Evolutionary conservation across 352 stramenopile genomes (phyloP), one percentile per base, ranked within the genome.

Genomic region (Pythium periplocum): DNA sequence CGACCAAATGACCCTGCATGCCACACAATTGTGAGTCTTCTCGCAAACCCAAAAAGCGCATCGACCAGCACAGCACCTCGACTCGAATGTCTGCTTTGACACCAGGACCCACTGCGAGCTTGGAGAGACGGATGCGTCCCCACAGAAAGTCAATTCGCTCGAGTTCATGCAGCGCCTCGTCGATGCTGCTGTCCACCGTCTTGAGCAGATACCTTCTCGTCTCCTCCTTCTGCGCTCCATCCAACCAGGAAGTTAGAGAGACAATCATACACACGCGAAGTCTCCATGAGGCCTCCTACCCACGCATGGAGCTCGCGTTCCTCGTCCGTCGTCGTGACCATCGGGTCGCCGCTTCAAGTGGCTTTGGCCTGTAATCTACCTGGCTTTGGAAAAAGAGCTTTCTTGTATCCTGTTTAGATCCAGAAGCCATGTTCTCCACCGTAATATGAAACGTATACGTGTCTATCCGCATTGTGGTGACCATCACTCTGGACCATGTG

Each of bases 71-170:
- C 17, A 45, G 9, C 45, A 87, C 79, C 73, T 90, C 79, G 9
- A 92, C 68, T 35, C 77, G 79, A 50, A 92, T 73, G 17, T 87
- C 75, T 4, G 69, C 79, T 56, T 87, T 88, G 58, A 92, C 74
- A 7, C 57, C 61, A 2, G 74, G 62, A 31, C 69, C 75, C 12
- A 60, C 39, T 12, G 59, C 66, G 11, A 65, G 54, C 26, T 77
- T 78, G 44, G 79, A 77, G 44, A 83, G 81, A 17, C 82, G 82
- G 48, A 92, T 92, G 53, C 77, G 69, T 5, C 82, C 79, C 78
- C 82, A 92, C 35, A 92, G 72, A 55, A 92, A 86, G 55, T 92
- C 78, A n/a, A 92, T 73, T 17, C 75, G 82, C 59, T 92, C 82
- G 6, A 92, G 61, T 51, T 92, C 82, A 11, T 82, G 69, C 42